Percentiles rank a stretch among this genome's conserved stretches.
These are phyloP conservation scores for Lasiosphaeriaceae sp. DNA, from an alignment of 495 filamentous ascomycete genomes.

Conservation along the genomic window DNA sequence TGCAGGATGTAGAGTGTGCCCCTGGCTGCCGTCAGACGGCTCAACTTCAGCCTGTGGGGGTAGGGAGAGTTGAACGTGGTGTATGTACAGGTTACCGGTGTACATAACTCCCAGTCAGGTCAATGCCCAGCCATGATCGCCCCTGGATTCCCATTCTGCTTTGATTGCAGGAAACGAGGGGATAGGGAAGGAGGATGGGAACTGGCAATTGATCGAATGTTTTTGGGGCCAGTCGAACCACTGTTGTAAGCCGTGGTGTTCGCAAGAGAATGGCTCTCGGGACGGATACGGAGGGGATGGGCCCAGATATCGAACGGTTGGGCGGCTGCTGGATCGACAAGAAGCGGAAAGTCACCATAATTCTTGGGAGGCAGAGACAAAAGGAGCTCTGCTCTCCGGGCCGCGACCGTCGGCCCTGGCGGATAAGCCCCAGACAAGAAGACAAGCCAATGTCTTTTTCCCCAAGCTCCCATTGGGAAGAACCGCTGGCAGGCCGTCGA, in stretches of 20 bases:
- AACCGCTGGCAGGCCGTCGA: neutral
- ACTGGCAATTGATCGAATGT: slow-evolving; percentile 23
- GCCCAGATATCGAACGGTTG: slow-evolving; percentile 20
- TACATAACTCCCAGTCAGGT: no score
- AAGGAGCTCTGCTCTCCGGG: neutral
- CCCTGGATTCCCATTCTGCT: neutral
- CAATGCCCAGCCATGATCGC: neutral
- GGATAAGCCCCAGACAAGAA: neutral
- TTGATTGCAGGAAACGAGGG: slow-evolving; percentile 1
- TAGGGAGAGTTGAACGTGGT: no score
- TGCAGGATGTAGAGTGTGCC: neutral
- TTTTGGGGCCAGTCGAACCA: slow-evolving; percentile 27
- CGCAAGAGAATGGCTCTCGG: slow-evolving; percentile 5
- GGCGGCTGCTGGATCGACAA: slow-evolving; percentile 21
- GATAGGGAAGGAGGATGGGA: neutral
- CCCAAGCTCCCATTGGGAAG: neutral
- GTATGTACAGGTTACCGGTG: no score
- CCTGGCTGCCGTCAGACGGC: no score
- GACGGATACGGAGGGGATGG: slow-evolving; percentile 10
- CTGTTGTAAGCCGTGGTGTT: neutral
- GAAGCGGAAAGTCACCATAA: slow-evolving; percentile 5
- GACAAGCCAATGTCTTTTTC: neutral
- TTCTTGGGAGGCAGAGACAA: no score
- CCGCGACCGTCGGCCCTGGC: neutral
- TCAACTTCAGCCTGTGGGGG: no score